Percentiles rank a stretch among this genome's conserved stretches.
Conservation (phyloP, 2,329 filamentous ascomycete genomes). For the Sarocladium brachiariae region DNA sequence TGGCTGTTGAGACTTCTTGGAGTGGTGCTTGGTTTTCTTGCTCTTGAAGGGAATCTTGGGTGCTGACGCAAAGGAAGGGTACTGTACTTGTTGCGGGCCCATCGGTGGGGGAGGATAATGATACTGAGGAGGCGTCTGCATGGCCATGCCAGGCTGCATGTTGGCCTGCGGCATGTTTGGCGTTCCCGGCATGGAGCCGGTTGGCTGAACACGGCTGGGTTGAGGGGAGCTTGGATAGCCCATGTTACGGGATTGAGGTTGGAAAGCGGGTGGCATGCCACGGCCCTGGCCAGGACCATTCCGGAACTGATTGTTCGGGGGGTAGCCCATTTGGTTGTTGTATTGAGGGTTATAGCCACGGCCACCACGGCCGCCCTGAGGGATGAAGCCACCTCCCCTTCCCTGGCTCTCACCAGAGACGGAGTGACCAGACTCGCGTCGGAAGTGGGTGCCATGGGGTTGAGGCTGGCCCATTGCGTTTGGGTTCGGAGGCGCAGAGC, state of each 20-base stretch:
- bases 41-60: conserved; percentile 4
- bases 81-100: conserved; percentile 53
- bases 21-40: conserved; percentile 37
- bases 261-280: conserved; percentile 42
- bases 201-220: conserved; percentile 52
- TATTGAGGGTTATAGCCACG: conserved; percentile 38
- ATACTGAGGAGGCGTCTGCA: conserved; percentile 56
- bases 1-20: conserved; percentile 37
- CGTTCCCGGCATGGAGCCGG: conserved; percentile 62
- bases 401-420: conserved; percentile 47
- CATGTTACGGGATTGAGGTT: conserved; percentile 38
- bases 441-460: conserved; percentile 66
- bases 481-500: conserved; percentile 55
- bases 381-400: conserved; percentile 43
- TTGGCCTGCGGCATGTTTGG: conserved; percentile 60
- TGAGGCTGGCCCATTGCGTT: conserved; percentile 45
- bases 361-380: conserved; percentile 41
- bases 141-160: conserved; percentile 52
- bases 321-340: conserved; percentile 38
- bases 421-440: conserved; percentile 81
- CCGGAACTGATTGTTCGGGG: conserved; percentile 36
- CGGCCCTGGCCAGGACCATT: conserved; percentile 41
- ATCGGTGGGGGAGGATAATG: conserved; percentile 52
- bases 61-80: conserved; percentile 30
- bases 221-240: conserved; percentile 56